Conservation (phyloP, 176 grass and related monocot genomes). For the Hyparrhenia diplandra region DNA sequence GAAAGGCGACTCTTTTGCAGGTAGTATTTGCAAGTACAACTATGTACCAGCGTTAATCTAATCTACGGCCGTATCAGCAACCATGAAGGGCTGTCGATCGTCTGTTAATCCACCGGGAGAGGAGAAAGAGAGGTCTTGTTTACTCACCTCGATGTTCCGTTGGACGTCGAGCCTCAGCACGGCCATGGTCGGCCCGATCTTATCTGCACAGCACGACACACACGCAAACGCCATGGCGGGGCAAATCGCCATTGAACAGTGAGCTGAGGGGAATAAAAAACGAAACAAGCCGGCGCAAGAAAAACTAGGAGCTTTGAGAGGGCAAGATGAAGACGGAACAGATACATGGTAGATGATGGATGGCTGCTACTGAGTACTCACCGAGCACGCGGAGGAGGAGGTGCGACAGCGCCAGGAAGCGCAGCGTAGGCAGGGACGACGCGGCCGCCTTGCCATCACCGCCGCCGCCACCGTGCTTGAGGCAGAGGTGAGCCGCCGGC, state of each 20-base stretch:
- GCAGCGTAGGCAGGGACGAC: constrained; percentile 37
- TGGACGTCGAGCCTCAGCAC: constrained; percentile 86
- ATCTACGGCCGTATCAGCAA: not conserved
- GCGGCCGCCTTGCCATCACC: constrained; percentile 1
- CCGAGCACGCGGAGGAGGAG: constrained; percentile 65
- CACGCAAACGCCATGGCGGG: not conserved
- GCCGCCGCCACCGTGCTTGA: not conserved
- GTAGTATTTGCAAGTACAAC: too few relatives aligned
- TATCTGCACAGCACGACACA: constrained; percentile 51
- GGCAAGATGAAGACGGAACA: not conserved
- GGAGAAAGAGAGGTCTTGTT: not conserved
- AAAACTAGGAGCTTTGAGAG: too few relatives aligned
- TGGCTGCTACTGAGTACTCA: not conserved
- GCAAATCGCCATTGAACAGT: too few relatives aligned
- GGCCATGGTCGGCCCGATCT: constrained; percentile 88
- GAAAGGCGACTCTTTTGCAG: too few relatives aligned
- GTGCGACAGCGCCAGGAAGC: constrained; percentile 56
- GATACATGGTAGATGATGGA: not conserved
- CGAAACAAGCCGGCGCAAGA: too few relatives aligned
- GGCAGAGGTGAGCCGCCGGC: not conserved
- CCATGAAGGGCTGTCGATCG: not conserved
- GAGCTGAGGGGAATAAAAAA: too few relatives aligned
- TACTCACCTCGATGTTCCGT: constrained; percentile 75
- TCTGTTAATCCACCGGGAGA: not conserved
- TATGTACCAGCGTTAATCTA: not conserved